Conservation (phyloP, 2,329 filamentous ascomycete genomes). For the Cladosporium oxysporum region DNA sequence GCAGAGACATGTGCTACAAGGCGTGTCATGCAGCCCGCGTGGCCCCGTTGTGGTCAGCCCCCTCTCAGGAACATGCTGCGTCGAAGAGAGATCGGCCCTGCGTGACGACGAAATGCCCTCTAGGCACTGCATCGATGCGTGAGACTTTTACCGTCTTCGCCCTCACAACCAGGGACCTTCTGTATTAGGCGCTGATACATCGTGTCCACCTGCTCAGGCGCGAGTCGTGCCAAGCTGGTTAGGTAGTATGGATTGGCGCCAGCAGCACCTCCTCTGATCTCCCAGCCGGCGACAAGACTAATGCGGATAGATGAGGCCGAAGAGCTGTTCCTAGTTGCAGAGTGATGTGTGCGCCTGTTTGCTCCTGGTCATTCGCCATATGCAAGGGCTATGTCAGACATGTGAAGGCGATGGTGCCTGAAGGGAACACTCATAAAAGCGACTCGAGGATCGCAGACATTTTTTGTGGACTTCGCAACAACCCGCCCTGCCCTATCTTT, state of each 20-base stretch:
- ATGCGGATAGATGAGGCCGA: constrained; percentile 14
- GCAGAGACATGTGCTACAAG: constrained; percentile 14
- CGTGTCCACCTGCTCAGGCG: constrained; percentile 14
- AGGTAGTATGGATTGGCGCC: constrained; percentile 18
- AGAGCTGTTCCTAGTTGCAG: constrained; percentile 12
- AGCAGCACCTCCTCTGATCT: constrained; percentile 16
- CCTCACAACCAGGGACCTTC: constrained; percentile 11
- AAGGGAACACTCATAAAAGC: constrained; percentile 8
- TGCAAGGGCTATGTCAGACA: constrained; percentile 13
- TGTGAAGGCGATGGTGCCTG: constrained; percentile 11
- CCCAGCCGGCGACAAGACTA: constrained; percentile 15
- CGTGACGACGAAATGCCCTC: constrained; percentile 12
- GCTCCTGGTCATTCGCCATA: constrained; percentile 14
- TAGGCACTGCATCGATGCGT: constrained; percentile 2
- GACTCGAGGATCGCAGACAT: constrained; percentile 11
- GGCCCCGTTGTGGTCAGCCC: constrained; percentile 16
- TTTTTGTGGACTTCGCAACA: constrained; percentile 1
- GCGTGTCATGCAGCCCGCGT: constrained; percentile 4
- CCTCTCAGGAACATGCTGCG: constrained; percentile 11
- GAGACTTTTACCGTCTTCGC: constrained; percentile 8
- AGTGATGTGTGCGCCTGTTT: constrained; percentile 16
- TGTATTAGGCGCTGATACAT: constrained; percentile 18
- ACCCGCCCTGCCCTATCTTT: background rate
- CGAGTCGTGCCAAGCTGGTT: constrained; percentile 9
- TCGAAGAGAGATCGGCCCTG: constrained; percentile 18